Base-by-base conservation (phyloP, 2,329 filamentous ascomycete species). In the Kalaharituber pfeilii region DNA sequence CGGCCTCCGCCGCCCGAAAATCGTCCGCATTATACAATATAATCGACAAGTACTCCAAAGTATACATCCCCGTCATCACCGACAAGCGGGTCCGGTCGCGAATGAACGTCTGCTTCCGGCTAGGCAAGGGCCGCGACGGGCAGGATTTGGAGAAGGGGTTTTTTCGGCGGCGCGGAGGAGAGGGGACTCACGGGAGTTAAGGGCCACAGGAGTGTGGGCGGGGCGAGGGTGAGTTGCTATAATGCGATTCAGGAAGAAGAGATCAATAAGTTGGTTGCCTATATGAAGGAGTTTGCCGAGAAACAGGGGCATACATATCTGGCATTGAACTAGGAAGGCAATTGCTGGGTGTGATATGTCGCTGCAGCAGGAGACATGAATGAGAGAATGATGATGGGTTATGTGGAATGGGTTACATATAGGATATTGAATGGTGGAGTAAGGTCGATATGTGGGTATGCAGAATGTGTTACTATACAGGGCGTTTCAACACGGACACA, bases 81-180 rank as follows among this genome's bases (percentile, higher is more conserved):
- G 76, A 83, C 62, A 84, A 83, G 69, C 72, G 72, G 22, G 82
- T 76, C 2, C 82, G 88, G 54, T 94, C 85, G 63, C 75, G 86
- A 53, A 94, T 96, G 84, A 96, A 96, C 69, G 84, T 96, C 56
- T 95, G 87, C 74, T 95, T 95, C 75, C 74, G 87, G 15, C 75
- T 94, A 18, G 72, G 66, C 67, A 67, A 72, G 49, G 76, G 74
- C 45, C 18, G 25, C n/a, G 78, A 81, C 42, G 71, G 79, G 56
- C 79, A 81, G 51, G 80, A 76, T 11, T 75, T 80, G 22, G 88
- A 96, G 68, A 85, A 86, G 69, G 74, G 74, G 0, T 96, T 96
- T 70, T n/a, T 68, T 96, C 47, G 76, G 81, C 57, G 79, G 83
- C 49, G 82, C 80, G 1, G 78, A 82, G 56, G 76, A 77, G 57